phyloP scores from a whole-genome alignment of 768 basidiomycete species.

The Leccinum obscurum region DNA sequence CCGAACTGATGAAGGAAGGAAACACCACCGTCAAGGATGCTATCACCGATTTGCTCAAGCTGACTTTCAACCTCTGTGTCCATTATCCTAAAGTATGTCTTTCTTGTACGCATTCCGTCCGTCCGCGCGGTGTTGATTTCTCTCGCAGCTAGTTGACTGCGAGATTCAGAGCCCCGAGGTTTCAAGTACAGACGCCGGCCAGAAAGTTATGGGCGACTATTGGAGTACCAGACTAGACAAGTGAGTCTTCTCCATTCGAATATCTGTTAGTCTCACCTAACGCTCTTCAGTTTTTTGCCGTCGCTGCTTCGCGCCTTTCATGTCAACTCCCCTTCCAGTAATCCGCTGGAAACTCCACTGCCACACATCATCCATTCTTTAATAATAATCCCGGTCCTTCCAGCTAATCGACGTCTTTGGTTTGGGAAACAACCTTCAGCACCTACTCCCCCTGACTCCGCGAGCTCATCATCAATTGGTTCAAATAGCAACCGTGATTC shows the following conservation, averaged over 20 bases:
- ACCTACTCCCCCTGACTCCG: slow-evolving; percentile 36
- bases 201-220: slow-evolving; percentile 65
- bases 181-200: slow-evolving; percentile 15
- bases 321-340: slow-evolving; percentile 56
- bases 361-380: slow-evolving; percentile 82
- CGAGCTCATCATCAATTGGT: slow-evolving; percentile 32
- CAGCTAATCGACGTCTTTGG: slow-evolving; percentile 60
- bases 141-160: slow-evolving; percentile 38
- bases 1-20: slow-evolving; percentile 48
- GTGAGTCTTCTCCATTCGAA: slow-evolving; percentile 40
- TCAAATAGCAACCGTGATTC: slow-evolving; percentile 13
- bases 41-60: slow-evolving; percentile 80
- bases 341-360: slow-evolving; percentile 70
- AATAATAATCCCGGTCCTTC: slow-evolving; percentile 71
- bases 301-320: slow-evolving; percentile 72
- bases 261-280: background rate
- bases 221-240: slow-evolving; percentile 75
- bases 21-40: slow-evolving; percentile 55
- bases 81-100: slow-evolving; percentile 73
- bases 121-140: background rate
- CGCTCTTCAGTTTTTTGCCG: slow-evolving; percentile 51
- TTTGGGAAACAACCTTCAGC: slow-evolving; percentile 47
- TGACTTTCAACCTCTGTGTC: slow-evolving; percentile 76
- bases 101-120: background rate
- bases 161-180: slow-evolving; percentile 42